These are phyloP conservation scores for Penicillium sclerotiorum DNA, from an alignment of 2,329 filamentous ascomycete species.

Conservation along the genomic window DNA sequence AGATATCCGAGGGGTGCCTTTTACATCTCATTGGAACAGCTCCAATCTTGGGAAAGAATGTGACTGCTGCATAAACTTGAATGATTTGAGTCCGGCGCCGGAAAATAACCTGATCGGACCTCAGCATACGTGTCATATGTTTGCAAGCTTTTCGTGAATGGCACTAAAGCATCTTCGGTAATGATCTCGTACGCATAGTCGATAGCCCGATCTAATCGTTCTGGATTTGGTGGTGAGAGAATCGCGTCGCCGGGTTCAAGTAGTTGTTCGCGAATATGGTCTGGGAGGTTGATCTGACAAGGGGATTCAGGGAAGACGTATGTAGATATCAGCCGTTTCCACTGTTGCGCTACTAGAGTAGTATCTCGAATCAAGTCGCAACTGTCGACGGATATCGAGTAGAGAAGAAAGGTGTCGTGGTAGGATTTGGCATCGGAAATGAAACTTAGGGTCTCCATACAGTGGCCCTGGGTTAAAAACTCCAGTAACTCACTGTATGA, in stretches of 20 bases:
- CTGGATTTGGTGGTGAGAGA: conserved; percentile 2
- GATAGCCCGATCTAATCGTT: conserved; percentile 3
- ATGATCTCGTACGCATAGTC: conserved; percentile 8
- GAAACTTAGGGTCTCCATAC: conserved; percentile 5
- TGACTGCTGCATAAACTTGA: background rate
- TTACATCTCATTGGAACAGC: background rate
- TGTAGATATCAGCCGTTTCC: conserved; percentile 1
- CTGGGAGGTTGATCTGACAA: conserved; percentile 4
- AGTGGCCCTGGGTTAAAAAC: conserved; percentile 4
- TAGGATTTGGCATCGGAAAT: conserved; percentile 5
- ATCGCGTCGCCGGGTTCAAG: conserved; percentile 1
- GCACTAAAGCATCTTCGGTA: conserved; percentile 3
- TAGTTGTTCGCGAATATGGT: conserved; percentile 2
- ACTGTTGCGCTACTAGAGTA: conserved; percentile 1
- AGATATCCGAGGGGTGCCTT: background rate
- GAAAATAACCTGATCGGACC: background rate
- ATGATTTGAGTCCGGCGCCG: background rate
- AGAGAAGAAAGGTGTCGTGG: background rate
- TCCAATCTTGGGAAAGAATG: background rate
- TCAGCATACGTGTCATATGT: background rate
- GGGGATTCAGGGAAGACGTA: conserved; percentile 6
- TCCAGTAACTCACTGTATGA: conserved; percentile 2
- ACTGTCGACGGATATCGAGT: conserved; percentile 2
- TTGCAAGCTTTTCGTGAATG: conserved; percentile 5
- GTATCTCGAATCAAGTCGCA: background rate